Evolutionary conservation across 192 early-diverging fungal genomes (phyloP).

Genomic region (Diversispora eburnea): DNA sequence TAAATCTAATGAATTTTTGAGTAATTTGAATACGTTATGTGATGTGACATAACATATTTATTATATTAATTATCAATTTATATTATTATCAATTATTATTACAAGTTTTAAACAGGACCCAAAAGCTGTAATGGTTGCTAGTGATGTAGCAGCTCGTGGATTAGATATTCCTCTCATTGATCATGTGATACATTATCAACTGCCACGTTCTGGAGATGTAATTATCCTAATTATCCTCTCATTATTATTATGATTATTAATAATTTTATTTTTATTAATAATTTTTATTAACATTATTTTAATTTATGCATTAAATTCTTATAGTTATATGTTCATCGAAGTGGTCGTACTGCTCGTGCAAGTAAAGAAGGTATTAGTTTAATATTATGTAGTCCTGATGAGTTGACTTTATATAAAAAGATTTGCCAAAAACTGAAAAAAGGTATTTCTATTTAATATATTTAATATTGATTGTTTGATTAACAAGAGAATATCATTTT

Average conservation of each 20-base stretch:
- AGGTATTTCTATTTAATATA: constrained; percentile 33
- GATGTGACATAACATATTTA: too few relatives aligned
- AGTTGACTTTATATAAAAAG: constrained; percentile 75
- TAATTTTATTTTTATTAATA: too few relatives aligned
- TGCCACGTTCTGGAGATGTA: constrained; percentile 80
- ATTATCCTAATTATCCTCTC: background rate
- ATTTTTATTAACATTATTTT: too few relatives aligned
- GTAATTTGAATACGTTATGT: background rate
- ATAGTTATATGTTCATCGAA: constrained; percentile 88
- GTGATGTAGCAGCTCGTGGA: constrained; percentile 94
- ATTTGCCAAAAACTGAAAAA: constrained; percentile 79
- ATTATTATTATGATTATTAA: background rate
- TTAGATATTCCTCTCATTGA: constrained; percentile 92
- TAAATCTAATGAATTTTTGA: background rate
- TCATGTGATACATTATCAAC: constrained; percentile 93
- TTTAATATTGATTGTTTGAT: background rate
- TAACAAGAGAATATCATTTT: background rate
- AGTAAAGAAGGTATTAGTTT: constrained; percentile 75
- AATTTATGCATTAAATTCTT: background rate
- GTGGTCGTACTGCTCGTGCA: constrained; percentile 93
- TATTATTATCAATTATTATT: background rate
- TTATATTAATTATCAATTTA: too few relatives aligned
- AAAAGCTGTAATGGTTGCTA: constrained; percentile 83
- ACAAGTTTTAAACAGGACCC: constrained; percentile 65
- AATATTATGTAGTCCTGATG: constrained; percentile 81